Conservation (phyloP, 73 alveolate genomes). For the Tetrahymena elliotti region DNA sequence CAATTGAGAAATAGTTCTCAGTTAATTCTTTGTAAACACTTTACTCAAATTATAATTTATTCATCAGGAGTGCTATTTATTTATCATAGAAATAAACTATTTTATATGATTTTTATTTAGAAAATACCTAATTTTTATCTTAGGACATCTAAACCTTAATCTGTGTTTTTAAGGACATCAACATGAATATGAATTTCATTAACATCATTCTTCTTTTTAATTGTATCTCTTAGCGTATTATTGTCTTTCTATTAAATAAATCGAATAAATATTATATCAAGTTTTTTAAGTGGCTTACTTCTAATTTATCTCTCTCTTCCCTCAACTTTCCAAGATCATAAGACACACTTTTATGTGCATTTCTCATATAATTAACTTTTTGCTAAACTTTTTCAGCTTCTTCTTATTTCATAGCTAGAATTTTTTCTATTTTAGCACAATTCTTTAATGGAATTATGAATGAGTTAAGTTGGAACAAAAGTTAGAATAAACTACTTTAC, state of each 20-base stretch:
- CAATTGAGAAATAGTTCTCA: constrained; percentile 55
- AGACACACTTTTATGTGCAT: constrained; percentile 56
- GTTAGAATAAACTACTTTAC: neutral
- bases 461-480: no score
- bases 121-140: constrained; percentile 47
- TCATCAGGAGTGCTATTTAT: constrained; percentile 40
- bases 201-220: constrained; percentile 62
- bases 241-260: constrained; percentile 48
- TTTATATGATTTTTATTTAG: neutral
- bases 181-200: constrained; percentile 70
- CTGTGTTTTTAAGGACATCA: constrained; percentile 65
- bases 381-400: constrained; percentile 52
- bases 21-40: constrained; percentile 58
- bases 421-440: constrained; percentile 53
- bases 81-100: neutral
- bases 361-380: constrained; percentile 61
- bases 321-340: constrained; percentile 54
- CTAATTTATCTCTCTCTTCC: constrained; percentile 45
- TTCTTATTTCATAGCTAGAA: constrained; percentile 48
- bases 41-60: constrained; percentile 59
- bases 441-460: neutral
- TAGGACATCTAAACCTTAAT: constrained; percentile 61
- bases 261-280: no score
- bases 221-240: constrained; percentile 44
- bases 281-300: no score